Conservation (phyloP, 2,329 filamentous ascomycete genomes). For the Penicillium glabrum region DNA sequence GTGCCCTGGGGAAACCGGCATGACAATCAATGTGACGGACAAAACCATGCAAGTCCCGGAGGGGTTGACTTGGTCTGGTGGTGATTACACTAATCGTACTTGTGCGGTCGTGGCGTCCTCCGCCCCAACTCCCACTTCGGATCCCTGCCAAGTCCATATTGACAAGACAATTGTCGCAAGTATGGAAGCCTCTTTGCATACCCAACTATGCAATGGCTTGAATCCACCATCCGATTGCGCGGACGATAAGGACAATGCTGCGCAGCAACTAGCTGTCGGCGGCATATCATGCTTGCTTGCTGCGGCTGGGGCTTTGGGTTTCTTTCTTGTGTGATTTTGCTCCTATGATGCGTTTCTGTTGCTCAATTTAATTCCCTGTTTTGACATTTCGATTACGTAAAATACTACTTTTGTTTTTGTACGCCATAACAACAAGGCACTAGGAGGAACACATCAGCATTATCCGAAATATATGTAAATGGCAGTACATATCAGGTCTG, state of each 20-base stretch:
- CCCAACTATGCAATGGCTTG: constrained; percentile 1
- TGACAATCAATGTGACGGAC: constrained; percentile 12
- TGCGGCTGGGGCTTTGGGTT: constrained; percentile 5
- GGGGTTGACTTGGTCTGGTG: constrained; percentile 5
- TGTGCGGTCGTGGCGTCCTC: constrained; percentile 12
- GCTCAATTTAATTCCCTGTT: too few relatives aligned
- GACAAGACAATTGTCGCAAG: constrained; percentile 5
- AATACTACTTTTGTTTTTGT: too few relatives aligned
- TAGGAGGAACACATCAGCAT: too few relatives aligned
- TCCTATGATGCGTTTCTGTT: background rate
- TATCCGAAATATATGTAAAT: too few relatives aligned
- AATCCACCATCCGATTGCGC: constrained; percentile 9
- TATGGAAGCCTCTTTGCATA: constrained; percentile 11
- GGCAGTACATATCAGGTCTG: too few relatives aligned
- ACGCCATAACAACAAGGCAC: too few relatives aligned
- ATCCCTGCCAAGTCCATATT: constrained; percentile 13
- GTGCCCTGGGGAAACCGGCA: constrained; percentile 5
- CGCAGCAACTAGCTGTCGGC: constrained; percentile 6
- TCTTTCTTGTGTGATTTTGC: background rate
- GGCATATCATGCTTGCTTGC: constrained; percentile 7
- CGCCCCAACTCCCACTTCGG: background rate
- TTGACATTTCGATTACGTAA: too few relatives aligned
- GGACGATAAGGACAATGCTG: constrained; percentile 2
- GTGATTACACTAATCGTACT: constrained; percentile 2
- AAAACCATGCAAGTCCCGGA: constrained; percentile 8